phyloP scores from a whole-genome alignment of 108 stramenopile species.

The Fragilaria radians region DNA sequence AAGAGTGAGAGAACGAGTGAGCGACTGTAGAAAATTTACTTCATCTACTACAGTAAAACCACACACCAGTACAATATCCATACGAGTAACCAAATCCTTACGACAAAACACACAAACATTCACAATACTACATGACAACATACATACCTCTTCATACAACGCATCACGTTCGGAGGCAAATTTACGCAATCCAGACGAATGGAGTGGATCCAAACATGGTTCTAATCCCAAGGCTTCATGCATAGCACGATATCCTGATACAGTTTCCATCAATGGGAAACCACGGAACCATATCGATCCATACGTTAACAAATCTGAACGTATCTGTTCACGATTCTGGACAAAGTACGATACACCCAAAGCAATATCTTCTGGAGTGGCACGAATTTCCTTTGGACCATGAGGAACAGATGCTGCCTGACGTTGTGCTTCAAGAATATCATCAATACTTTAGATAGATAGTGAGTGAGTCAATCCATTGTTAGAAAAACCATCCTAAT shows the following conservation, averaged over 20 bases:
- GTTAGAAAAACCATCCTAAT: background rate
- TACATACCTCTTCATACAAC: slow-evolving; percentile 82
- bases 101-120: no score
- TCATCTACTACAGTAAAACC: background rate
- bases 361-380: slow-evolving; percentile 49
- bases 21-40: background rate
- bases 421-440: slow-evolving; percentile 49
- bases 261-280: slow-evolving; percentile 76
- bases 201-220: slow-evolving; percentile 88
- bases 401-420: slow-evolving; percentile 38
- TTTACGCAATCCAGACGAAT: slow-evolving; percentile 82
- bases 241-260: slow-evolving; percentile 69
- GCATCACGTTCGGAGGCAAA: slow-evolving; percentile 88
- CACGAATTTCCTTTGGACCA: slow-evolving; percentile 65
- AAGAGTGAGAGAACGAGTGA: background rate
- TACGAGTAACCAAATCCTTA: no score
- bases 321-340: slow-evolving; percentile 56
- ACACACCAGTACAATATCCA: no score
- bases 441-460: slow-evolving; percentile 27
- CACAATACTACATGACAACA: background rate
- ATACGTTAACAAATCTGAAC: slow-evolving; percentile 55
- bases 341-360: slow-evolving; percentile 59
- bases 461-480: background rate
- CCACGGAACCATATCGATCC: slow-evolving; percentile 86
- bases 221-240: slow-evolving; percentile 75